Evolutionary conservation across 176 grass and related monocot genomes (phyloP).

Genomic region (Leersia perrieri): DNA sequence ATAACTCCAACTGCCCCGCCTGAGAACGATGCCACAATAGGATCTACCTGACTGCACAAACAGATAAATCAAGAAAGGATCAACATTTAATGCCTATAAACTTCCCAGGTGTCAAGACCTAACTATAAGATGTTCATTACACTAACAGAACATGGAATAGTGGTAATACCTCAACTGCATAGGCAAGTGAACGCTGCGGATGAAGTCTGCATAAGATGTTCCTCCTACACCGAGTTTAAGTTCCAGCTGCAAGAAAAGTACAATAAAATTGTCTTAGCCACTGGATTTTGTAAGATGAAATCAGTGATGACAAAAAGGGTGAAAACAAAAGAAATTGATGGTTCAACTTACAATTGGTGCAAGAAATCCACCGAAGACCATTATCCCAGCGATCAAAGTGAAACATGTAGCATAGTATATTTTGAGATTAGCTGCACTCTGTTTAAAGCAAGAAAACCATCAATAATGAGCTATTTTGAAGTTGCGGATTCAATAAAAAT

Average conservation of each 20-base stretch:
- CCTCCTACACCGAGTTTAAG: slow-evolving; percentile 95
- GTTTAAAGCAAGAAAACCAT: slow-evolving; percentile 40
- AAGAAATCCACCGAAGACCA: slow-evolving; percentile 93
- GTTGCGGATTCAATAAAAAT: background rate
- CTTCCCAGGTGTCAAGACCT: background rate
- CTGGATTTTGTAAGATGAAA: background rate
- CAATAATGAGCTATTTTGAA: slow-evolving; percentile 19
- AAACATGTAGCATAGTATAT: slow-evolving; percentile 91
- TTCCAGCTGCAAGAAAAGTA: slow-evolving; percentile 70
- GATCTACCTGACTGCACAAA: slow-evolving; percentile 81
- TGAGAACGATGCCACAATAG: slow-evolving; percentile 97
- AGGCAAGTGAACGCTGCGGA: slow-evolving; percentile 77
- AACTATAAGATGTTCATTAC: background rate
- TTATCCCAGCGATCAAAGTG: slow-evolving; percentile 80
- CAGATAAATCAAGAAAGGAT: slow-evolving; percentile 28
- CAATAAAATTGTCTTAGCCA: slow-evolving; percentile 12
- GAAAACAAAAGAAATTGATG: slow-evolving; percentile 10
- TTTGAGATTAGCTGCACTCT: slow-evolving; percentile 98
- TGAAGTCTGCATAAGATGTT: slow-evolving; percentile 94
- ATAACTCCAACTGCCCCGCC: slow-evolving; percentile 98
- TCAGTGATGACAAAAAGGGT: slow-evolving; percentile 6
- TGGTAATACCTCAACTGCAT: slow-evolving; percentile 93
- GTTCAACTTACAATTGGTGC: slow-evolving; percentile 90
- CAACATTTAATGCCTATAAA: background rate
- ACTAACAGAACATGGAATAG: slow-evolving; percentile 15